A percentile compares a stretch with the other conserved stretches of the same genome.
These are phyloP conservation scores for Gonium pectorale DNA, from an alignment of 139 green algal species.

Conservation along the genomic window DNA sequence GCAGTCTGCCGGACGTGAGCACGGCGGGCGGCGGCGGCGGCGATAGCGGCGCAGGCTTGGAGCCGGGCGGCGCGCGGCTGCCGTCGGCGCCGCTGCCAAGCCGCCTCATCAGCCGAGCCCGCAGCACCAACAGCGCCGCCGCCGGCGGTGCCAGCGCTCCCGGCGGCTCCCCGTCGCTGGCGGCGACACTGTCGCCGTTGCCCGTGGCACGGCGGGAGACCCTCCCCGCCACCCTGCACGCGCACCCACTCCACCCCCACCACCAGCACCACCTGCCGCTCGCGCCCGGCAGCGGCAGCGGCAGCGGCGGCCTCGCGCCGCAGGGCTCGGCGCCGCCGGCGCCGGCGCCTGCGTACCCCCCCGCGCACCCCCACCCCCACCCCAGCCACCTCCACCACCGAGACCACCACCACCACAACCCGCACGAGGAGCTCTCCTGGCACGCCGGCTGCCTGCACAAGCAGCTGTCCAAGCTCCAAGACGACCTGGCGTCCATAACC, in stretches of 20 bases:
- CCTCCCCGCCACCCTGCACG: background rate
- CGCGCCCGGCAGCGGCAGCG: too few species aligned
- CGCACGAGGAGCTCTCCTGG: conserved; percentile 35
- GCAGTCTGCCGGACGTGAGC: too few species aligned
- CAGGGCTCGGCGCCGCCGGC: background rate
- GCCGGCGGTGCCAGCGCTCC: background rate
- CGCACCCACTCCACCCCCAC: too few species aligned
- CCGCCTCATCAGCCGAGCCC: too few species aligned
- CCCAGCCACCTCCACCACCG: background rate
- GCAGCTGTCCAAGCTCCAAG: conserved; percentile 38
- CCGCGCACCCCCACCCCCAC: background rate
- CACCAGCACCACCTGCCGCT: too few species aligned
- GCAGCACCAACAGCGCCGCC: too few species aligned
- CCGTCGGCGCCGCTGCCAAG: too few species aligned
- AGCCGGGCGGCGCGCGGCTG: too few species aligned
- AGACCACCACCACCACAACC: background rate
- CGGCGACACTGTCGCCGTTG: background rate
- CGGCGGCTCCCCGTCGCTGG: too few species aligned
- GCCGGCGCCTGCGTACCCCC: background rate
- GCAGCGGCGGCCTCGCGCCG: background rate
- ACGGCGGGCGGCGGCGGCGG: too few species aligned
- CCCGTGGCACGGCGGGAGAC: conserved; percentile 7
- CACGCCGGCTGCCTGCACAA: conserved; percentile 28
- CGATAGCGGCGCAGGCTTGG: too few species aligned
- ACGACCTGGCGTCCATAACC: conserved; percentile 17